Base-by-base conservation (phyloP, 2,329 filamentous ascomycete species). In the Trichoderma oligosporum region DNA sequence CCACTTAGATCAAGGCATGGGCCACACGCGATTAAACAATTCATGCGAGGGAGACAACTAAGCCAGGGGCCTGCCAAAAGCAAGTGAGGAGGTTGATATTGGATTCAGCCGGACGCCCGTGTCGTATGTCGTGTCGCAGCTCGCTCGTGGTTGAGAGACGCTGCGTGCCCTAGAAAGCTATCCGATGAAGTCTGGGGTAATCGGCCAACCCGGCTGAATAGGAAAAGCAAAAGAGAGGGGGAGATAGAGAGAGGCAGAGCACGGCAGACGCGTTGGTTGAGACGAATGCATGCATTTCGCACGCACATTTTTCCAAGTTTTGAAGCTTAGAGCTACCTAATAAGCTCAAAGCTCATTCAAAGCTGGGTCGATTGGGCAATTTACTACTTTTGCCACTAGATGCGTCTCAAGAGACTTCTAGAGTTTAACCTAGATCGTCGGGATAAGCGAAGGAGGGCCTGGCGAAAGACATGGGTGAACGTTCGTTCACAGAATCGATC, bases 1-100 rank as follows among this genome's bases (percentile, higher is more conserved):
- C 56, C 56, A 53, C 42, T 58, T 42, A 38, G 56, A 42, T 29
- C 48, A 42, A 42, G 56, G 56, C 48, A 58, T 58, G 42, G 48
- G 25, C 56, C 48, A 42, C 48, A 27, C 47, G 41, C 47, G 33
- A 47, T 33, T 24, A n/a, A 36, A 42, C 25, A 22, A 29, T 25
- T 42, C 20, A 49, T 49, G 36, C 54, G 42, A 47, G 42, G 52
- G 33, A 18, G 31, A 46, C 48, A 27, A 33, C 51, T 27, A 20
- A 11, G 39, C 12, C 27, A 25, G 35, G 48, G 31, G 12, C 22
- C 31, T 24, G 24, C 47, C 24, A 27, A 39, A 45, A 36, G 31
- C 29, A 38, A 35, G 22, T 27, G 41, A 44, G 41, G 22, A 44
- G 41, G 9, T 16, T 25, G 41, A 55, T 22, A 29, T 45, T 27